phyloP scores from a whole-genome alignment of 345 rosid genomes.

The Arabidopsis arenosa region DNA sequence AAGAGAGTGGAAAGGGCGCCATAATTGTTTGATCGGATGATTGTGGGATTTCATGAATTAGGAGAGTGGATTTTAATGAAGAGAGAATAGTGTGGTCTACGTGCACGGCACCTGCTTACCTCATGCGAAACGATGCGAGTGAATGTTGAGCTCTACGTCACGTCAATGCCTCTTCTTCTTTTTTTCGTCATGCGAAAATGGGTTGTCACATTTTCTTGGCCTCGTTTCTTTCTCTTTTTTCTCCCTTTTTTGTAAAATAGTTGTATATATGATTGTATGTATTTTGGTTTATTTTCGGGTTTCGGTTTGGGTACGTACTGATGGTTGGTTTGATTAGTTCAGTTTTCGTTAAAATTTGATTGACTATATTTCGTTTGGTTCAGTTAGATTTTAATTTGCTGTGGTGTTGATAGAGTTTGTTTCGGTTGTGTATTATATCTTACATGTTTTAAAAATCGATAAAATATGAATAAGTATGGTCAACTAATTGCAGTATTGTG shows the following conservation, averaged over 20 bases:
- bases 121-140: slow-evolving; percentile 1
- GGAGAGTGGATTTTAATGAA: slow-evolving; percentile 18
- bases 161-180: neutral
- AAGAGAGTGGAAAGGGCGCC: neutral
- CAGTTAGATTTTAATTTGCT: neutral
- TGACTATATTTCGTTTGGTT: neutral
- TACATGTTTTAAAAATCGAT: neutral
- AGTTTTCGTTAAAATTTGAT: neutral
- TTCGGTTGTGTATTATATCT: slow-evolving; percentile 5
- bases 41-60: neutral
- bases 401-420: neutral
- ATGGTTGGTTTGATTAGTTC: neutral
- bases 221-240: neutral
- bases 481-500: neutral
- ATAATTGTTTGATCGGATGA: slow-evolving; percentile 18
- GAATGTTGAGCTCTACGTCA: slow-evolving; percentile 15
- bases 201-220: slow-evolving; percentile 2
- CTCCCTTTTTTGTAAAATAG: neutral
- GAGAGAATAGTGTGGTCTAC: slow-evolving; percentile 26
- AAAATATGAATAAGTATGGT: neutral
- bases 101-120: slow-evolving; percentile 35
- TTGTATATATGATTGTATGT: neutral
- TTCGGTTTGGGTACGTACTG: neutral
- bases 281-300: neutral
- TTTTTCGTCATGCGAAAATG: neutral